Evolutionary conservation across 306 rosid genomes (phyloP).

Genomic region (Gastrolobium villosum): DNA sequence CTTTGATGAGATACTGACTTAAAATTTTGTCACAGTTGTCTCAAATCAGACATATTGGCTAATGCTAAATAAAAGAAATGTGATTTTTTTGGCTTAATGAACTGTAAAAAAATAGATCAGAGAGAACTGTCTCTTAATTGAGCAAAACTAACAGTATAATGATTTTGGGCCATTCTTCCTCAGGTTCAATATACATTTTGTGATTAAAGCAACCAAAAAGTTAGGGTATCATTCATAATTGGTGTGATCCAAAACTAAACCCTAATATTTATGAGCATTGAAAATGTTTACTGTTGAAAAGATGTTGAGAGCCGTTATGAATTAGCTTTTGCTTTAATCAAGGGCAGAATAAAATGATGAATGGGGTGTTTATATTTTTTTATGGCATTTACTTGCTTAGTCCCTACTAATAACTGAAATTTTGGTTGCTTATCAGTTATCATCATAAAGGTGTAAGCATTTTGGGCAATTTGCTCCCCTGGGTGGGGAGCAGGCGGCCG

Average conservation of each 20-base stretch:
- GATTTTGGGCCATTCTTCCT: not conserved
- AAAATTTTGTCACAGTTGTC: not conserved
- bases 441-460: slow-evolving; percentile 73
- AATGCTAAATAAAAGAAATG: not conserved
- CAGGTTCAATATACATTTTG: not conserved
- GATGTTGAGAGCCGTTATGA: not conserved
- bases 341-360: not conserved
- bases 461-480: slow-evolving; percentile 81
- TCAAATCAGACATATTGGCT: not conserved
- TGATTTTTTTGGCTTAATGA: not conserved
- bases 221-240: not conserved
- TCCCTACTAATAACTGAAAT: slow-evolving; percentile 27
- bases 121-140: not conserved
- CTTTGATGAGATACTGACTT: not conserved
- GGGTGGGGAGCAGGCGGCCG: slow-evolving; percentile 79
- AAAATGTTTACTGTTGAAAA: not conserved
- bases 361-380: not conserved
- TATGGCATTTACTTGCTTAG: not conserved
- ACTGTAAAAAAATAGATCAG: not conserved
- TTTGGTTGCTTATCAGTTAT: slow-evolving; percentile 13
- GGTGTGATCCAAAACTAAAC: not conserved
- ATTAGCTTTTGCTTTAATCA: not conserved
- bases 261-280: not conserved
- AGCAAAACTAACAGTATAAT: not conserved
- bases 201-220: not conserved